Conservation (phyloP, 1,284 basidiomycete genomes). For the Cutaneotrichosporon arboriforme region DNA sequence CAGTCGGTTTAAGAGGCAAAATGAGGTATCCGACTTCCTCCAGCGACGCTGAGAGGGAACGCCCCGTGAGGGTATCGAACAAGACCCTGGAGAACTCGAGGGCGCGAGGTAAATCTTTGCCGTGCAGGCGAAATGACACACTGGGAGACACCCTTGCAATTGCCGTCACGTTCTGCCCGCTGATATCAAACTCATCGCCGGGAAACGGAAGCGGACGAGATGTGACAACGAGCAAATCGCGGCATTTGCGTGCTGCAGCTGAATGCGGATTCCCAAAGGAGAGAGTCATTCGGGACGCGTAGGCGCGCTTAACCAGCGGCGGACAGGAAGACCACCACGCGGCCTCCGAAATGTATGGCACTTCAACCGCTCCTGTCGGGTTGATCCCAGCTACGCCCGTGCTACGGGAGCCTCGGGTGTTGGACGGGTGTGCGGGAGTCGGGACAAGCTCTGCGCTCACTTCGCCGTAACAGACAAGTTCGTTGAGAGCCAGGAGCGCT, state of each 20-base stretch:
- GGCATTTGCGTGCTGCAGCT: neutral
- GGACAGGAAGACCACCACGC: neutral
- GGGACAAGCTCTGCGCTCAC: conserved; percentile 10
- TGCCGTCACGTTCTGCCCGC: neutral
- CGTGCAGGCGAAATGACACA: neutral
- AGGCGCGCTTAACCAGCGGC: neutral
- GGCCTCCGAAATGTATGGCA: neutral
- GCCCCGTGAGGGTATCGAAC: neutral
- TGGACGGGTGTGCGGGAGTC: conserved; percentile 4
- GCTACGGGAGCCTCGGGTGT: neutral
- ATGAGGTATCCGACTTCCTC: conserved; percentile 21
- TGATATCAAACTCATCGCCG: neutral
- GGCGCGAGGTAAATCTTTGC: conserved; percentile 13
- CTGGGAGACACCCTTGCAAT: neutral
- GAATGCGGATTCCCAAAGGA: neutral
- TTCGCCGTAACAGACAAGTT: conserved; percentile 15
- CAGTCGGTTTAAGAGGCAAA: conserved; percentile 18
- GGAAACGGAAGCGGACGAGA: neutral
- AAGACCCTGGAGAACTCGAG: neutral
- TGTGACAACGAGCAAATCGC: neutral
- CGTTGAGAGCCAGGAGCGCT: conserved; percentile 1
- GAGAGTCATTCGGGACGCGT: no score
- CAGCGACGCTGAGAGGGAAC: conserved; percentile 20
- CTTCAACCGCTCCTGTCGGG: neutral
- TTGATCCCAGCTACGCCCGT: neutral